A percentile compares a stretch with the other conserved stretches of the same genome.
Conservation (phyloP, 345 rosid species). For the Bruguiera parviflora region DNA sequence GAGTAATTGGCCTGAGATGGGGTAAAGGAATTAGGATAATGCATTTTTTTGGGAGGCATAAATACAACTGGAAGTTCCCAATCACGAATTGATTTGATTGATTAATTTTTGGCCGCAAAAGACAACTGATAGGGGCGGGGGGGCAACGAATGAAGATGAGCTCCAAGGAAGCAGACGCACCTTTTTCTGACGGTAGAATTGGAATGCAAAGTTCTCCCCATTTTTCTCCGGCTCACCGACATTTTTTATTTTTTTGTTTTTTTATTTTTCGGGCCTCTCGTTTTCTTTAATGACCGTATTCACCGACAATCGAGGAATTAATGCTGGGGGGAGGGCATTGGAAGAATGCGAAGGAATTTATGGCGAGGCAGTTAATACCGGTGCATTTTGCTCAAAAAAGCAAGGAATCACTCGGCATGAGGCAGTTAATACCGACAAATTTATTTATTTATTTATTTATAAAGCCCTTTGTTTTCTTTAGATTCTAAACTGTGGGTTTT, state of each 20-base stretch:
- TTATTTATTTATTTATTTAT: not conserved
- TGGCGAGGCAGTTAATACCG: conserved; percentile 19
- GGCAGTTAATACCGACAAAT: not conserved
- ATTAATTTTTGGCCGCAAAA: not conserved
- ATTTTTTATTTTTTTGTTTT: too few relatives aligned
- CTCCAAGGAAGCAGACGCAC: too few relatives aligned
- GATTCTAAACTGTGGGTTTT: not conserved
- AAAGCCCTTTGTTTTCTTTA: too few relatives aligned
- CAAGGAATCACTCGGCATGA: conserved; percentile 17
- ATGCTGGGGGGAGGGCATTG: not conserved
- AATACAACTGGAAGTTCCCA: conserved; percentile 9
- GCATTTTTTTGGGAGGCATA: not conserved
- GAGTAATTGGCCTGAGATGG: too few relatives aligned
- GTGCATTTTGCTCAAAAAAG: conserved; percentile 25
- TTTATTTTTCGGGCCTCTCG: too few relatives aligned
- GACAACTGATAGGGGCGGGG: not conserved
- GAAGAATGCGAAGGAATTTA: conserved; percentile 2
- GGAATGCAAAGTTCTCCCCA: too few relatives aligned
- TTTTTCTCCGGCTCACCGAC: too few relatives aligned
- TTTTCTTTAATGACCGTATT: too few relatives aligned
- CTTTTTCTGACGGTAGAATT: too few relatives aligned
- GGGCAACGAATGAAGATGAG: not conserved
- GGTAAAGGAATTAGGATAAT: too few relatives aligned
- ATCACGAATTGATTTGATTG: not conserved
- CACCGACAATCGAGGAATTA: too few relatives aligned